Evolutionary conservation across 192 early-diverging fungal species (phyloP), one percentile per base, ranked within the genome.

Genomic region (Rhizophlyctis rosea): DNA sequence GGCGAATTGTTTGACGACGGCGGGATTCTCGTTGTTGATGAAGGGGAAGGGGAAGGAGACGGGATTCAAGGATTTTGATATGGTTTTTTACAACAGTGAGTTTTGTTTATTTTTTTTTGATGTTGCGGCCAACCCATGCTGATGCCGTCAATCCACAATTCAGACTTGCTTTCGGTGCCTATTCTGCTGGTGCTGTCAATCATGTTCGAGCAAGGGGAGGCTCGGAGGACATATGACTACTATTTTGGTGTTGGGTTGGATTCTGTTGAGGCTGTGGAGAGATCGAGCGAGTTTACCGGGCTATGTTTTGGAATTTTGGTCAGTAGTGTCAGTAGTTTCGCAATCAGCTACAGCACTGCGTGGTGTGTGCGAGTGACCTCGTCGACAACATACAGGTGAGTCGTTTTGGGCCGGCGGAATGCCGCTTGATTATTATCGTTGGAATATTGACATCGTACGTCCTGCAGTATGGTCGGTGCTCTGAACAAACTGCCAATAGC

Each of bases 401-500:
- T 14, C 21, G n/a, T n/a, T n/a, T n/a, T n/a, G n/a, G n/a, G n/a
- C n/a, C n/a, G 7, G 27, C 21, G 62, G 62, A 9, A 58, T 36
- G 23, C 28, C 24, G 25, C 39, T n/a, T 13, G 57, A 29, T 66
- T 23, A 32, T 70, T 53, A 70, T 71, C 64, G 29, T 1, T 31
- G 34, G 21, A 67, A 34, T 66, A 2, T 48, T n/a, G n/a, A n/a
- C n/a, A n/a, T n/a, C n/a, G n/a, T n/a, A n/a, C n/a, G n/a, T n/a
- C n/a, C n/a, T 62, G 24, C 47, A 79, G 77, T 57, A 99, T 99
- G 96, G 94, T 94, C 29, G 96, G 96, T 11, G 94, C 96, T 11
- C 87, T 99, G 48, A 99, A 99, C 76, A 99, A 99, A 69, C 77
- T 99, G 32, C 96, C 96, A 16, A 92, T 99, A 60, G 91, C 94